phyloP scores from a whole-genome alignment of 2,329 filamentous ascomycete species.

The Apiospora aurea region DNA sequence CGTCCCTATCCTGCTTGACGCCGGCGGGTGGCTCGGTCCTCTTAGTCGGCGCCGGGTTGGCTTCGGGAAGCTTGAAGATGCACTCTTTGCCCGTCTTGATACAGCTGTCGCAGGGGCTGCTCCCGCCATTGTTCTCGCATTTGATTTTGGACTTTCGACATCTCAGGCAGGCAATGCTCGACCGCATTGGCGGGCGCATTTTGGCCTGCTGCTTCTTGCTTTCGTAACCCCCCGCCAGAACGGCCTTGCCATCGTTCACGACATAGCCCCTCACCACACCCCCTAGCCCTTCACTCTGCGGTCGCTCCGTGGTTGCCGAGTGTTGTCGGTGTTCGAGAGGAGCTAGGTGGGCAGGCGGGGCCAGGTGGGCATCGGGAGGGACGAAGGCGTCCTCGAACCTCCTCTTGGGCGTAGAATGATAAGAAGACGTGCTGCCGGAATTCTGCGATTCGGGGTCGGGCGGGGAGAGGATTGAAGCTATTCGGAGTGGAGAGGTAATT shows the following conservation, averaged over 20 bases:
- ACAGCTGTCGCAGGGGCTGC: conserved; percentile 77
- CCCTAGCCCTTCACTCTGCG: conserved; percentile 33
- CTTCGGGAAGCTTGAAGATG: conserved; percentile 65
- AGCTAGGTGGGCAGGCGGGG: conserved; percentile 38
- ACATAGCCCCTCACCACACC: conserved; percentile 35
- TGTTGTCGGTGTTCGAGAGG: conserved; percentile 36
- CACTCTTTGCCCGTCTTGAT: conserved; percentile 76
- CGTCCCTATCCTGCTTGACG: conserved; percentile 50
- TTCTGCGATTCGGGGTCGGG: conserved; percentile 41
- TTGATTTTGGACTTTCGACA: conserved; percentile 87
- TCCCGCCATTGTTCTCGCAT: conserved; percentile 79
- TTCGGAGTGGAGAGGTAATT: conserved; percentile 58
- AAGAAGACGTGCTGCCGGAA: conserved; percentile 37
- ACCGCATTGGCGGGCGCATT: conserved; percentile 68
- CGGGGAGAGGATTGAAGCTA: conserved; percentile 59
- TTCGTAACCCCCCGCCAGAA: conserved; percentile 43
- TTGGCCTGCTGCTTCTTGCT: conserved; percentile 50
- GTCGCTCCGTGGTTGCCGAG: conserved; percentile 36
- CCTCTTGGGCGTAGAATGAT: conserved; percentile 45
- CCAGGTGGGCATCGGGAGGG: conserved; percentile 39
- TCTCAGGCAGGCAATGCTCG: conserved; percentile 78
- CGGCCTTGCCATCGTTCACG: conserved; percentile 42
- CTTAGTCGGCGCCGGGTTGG: conserved; percentile 50
- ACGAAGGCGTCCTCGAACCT: conserved; percentile 46
- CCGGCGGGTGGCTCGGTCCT: conserved; percentile 47